Evolutionary conservation across 257 asterid species (phyloP), one percentile per base, ranked within the genome.

Genomic region (Nyctanthes arbortristis): DNA sequence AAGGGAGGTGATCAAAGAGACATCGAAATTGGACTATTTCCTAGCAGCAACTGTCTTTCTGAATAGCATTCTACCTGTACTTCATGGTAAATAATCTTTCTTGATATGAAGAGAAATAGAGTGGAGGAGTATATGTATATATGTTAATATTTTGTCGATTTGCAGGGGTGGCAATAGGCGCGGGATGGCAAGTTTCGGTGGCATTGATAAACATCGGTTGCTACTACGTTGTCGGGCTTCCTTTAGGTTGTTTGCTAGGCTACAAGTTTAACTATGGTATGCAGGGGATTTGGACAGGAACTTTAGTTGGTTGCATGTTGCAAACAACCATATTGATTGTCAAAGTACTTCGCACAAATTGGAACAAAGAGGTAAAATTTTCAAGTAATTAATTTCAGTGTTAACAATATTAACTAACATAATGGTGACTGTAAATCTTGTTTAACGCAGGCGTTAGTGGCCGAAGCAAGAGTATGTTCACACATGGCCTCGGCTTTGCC

Each of bases 121-220:
- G n/a, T n/a, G n/a, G n/a, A n/a, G n/a, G n/a, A n/a, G n/a, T n/a
- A n/a, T n/a, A n/a, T n/a, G n/a, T n/a, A n/a, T n/a, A n/a, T n/a
- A n/a, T n/a, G n/a, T n/a, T n/a, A n/a, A n/a, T 39, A 9, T 25
- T 29, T 32, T 16, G 3, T 28, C 4, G n/a, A 24, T 7, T 25
- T 70, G 82, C 85, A 88, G 97, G 97, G 59, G 92, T 90, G 67
- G 97, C 94, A 14, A 90, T 90, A 14, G 97, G 97, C 55, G 96
- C 97, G 3, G 97, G 97, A 4, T 88, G 96, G 97, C 96, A 91
- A 75, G 29, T 68, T 30, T 82, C 85, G 0, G 96, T 91, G 3
- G 97, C 97, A 0, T n/a, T 80, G 5, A 67, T 91, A 68, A 91
- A 91, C 78, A 1, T 80, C 0, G 77, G 56, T 2, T 84, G 91